Percentiles rank a stretch among this genome's conserved stretches.
Evolutionary conservation across 2,329 filamentous ascomycete species (phyloP).

Genomic region (Arthroderma sp.): DNA sequence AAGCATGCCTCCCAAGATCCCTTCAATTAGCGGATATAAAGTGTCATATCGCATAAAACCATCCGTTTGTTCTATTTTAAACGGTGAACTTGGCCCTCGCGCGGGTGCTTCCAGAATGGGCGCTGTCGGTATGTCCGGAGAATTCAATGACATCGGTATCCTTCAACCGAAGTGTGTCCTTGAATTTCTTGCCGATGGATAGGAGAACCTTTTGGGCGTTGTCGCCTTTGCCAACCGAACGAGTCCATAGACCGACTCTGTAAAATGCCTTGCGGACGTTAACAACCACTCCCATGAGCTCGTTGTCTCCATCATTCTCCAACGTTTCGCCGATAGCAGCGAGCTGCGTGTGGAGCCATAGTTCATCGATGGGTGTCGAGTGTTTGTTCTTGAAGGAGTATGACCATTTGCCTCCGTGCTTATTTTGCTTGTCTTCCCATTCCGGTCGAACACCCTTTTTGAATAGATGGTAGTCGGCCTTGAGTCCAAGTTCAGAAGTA

Average conservation of each 20-base stretch:
- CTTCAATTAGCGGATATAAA: no score
- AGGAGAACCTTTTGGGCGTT: slow-evolving; percentile 71
- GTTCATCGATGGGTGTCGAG: slow-evolving; percentile 76
- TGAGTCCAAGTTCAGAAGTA: slow-evolving; percentile 86
- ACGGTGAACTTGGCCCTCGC: slow-evolving; percentile 89
- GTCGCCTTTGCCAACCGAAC: slow-evolving; percentile 75
- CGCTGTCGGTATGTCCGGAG: slow-evolving; percentile 89
- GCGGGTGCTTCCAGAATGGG: slow-evolving; percentile 81
- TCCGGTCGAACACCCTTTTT: slow-evolving; percentile 93
- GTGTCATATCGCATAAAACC: no score
- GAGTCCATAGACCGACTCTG: slow-evolving; percentile 94
- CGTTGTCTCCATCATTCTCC: slow-evolving; percentile 81
- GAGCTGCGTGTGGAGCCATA: slow-evolving; percentile 96
- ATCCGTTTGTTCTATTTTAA: slow-evolving; percentile 32
- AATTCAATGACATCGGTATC: slow-evolving; percentile 75
- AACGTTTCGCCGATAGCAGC: slow-evolving; percentile 94
- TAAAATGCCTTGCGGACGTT: slow-evolving; percentile 98
- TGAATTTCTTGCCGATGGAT: slow-evolving; percentile 80
- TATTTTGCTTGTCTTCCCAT: slow-evolving; percentile 98
- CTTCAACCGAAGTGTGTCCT: slow-evolving; percentile 74
- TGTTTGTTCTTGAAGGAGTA: slow-evolving; percentile 87
- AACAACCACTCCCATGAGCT: slow-evolving; percentile 98
- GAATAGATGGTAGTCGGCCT: slow-evolving; percentile 99
- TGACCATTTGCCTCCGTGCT: slow-evolving; percentile 98
- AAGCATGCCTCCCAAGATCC: no score